Percentiles rank a stretch among this genome's conserved stretches.
Evolutionary conservation across 768 basidiomycete species (phyloP).

Genomic region (Suillus cothurnatus): DNA sequence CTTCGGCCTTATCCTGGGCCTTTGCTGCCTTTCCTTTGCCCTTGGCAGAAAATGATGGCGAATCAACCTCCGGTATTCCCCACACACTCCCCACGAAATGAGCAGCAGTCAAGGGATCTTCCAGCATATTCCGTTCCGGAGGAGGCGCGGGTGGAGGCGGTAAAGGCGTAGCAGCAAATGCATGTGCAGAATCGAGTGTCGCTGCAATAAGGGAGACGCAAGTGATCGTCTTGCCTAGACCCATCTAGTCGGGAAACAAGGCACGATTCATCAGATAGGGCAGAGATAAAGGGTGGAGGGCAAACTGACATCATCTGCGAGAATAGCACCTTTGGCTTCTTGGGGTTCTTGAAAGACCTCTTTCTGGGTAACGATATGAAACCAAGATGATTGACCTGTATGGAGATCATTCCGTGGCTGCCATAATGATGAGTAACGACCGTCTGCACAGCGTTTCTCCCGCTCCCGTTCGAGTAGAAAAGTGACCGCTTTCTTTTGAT

Average conservation of each 20-base stretch:
- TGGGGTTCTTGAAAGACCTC: slow-evolving; percentile 67
- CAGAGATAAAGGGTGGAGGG: slow-evolving; percentile 16
- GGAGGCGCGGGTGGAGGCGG: slow-evolving; percentile 44
- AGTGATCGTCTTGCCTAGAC: slow-evolving; percentile 95
- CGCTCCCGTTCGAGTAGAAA: slow-evolving; percentile 90
- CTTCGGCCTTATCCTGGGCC: slow-evolving; percentile 70
- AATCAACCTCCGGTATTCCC: slow-evolving; percentile 70
- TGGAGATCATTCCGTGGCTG: slow-evolving; percentile 54
- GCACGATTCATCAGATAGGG: slow-evolving; percentile 17
- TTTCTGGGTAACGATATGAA: slow-evolving; percentile 82
- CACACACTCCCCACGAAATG: slow-evolving; percentile 83
- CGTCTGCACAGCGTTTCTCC: slow-evolving; percentile 58
- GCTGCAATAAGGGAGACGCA: slow-evolving; percentile 92
- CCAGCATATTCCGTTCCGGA: slow-evolving; percentile 35
- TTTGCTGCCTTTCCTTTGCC: slow-evolving; percentile 68
- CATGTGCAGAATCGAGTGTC: slow-evolving; percentile 69
- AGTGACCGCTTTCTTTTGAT: slow-evolving; percentile 97
- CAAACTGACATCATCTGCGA: slow-evolving; percentile 91
- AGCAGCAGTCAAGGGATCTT: slow-evolving; percentile 40
- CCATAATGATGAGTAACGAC: slow-evolving; percentile 74
- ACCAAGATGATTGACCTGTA: slow-evolving; percentile 59
- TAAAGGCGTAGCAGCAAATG: slow-evolving; percentile 63
- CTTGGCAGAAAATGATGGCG: slow-evolving; percentile 43
- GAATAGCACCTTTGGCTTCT: slow-evolving; percentile 83
- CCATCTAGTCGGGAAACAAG: slow-evolving; percentile 66